Conservation (phyloP, 176 grass and related monocot genomes). For the Phragmites australis region DNA sequence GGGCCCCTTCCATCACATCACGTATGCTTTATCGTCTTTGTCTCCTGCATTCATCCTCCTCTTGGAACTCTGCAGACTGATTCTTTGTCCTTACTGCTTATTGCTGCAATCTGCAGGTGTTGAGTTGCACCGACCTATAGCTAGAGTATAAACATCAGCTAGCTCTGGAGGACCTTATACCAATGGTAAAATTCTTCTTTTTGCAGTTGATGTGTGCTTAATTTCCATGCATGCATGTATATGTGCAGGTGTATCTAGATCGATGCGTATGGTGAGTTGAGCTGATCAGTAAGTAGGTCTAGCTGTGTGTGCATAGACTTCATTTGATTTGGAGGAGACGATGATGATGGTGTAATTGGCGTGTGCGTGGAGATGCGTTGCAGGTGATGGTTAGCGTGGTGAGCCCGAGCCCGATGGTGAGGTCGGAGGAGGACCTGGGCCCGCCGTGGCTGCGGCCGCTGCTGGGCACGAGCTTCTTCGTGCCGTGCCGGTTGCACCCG, state of each 20-base stretch:
- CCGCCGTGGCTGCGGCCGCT: slow-evolving; percentile 71
- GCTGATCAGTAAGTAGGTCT: neutral
- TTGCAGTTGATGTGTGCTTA: neutral
- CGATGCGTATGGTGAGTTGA: neutral
- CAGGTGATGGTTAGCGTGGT: slow-evolving; percentile 63
- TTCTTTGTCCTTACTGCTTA: neutral
- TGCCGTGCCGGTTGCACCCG: slow-evolving; percentile 48
- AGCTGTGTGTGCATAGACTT: neutral
- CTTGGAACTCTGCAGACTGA: neutral
- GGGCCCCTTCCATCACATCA: slow-evolving; percentile 19
- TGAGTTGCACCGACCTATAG: neutral
- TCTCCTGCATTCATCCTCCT: slow-evolving; percentile 40
- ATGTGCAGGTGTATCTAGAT: neutral
- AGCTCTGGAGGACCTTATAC: slow-evolving; percentile 9
- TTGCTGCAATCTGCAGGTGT: neutral
- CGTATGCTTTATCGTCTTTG: neutral
- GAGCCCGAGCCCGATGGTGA: slow-evolving; percentile 41
- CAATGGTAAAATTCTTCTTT: slow-evolving; percentile 39
- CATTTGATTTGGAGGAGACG: slow-evolving; percentile 32
- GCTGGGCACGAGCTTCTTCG: slow-evolving; percentile 68
- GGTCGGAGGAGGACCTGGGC: slow-evolving; percentile 62
- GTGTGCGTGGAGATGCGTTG: slow-evolving; percentile 28
- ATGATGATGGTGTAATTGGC: neutral
- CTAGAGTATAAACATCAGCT: neutral
- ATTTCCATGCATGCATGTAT: neutral